Evolutionary conservation across 2,329 filamentous ascomycete genomes (phyloP).

Genomic region (Sporothrix luriei): DNA sequence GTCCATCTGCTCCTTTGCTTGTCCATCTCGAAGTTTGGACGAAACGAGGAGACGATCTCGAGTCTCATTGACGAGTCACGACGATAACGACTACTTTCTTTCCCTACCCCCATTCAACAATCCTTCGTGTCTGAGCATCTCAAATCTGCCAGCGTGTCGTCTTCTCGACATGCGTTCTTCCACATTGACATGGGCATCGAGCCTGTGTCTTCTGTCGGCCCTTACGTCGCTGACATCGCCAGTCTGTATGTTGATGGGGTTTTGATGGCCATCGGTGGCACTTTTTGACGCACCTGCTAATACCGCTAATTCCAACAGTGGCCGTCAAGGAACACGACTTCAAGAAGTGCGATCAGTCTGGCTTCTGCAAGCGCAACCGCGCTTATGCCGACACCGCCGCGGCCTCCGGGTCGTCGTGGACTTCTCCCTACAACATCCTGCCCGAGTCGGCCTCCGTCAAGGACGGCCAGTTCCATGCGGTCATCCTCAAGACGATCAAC

Average conservation of each 20-base stretch:
- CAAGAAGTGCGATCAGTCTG: conserved; percentile 93
- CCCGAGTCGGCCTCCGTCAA: conserved; percentile 73
- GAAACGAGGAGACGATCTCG: background rate
- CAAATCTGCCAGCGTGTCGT: conserved; percentile 27
- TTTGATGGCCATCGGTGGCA: background rate
- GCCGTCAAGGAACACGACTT: conserved; percentile 95
- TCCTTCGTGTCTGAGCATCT: conserved; percentile 11
- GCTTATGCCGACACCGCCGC: conserved; percentile 79
- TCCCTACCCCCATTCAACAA: background rate
- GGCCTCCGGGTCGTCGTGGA: conserved; percentile 67
- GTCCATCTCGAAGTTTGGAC: conserved; percentile 11
- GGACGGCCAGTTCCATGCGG: conserved; percentile 76
- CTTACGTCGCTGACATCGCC: conserved; percentile 58
- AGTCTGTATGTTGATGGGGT: conserved; percentile 57
- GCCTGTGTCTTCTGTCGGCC: conserved; percentile 61
- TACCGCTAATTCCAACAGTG: conserved; percentile 51
- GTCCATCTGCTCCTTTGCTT: background rate
- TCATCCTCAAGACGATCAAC: conserved; percentile 77
- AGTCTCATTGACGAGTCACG: conserved; percentile 18
- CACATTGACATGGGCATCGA: conserved; percentile 62
- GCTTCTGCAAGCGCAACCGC: conserved; percentile 95
- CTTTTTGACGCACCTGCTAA: background rate
- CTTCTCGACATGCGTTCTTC: conserved; percentile 52
- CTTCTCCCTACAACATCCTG: conserved; percentile 77
- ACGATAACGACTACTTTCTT: conserved; percentile 8